Conservation (phyloP, 805 yeast species). For the Isabelozyma rhagii region DNA sequence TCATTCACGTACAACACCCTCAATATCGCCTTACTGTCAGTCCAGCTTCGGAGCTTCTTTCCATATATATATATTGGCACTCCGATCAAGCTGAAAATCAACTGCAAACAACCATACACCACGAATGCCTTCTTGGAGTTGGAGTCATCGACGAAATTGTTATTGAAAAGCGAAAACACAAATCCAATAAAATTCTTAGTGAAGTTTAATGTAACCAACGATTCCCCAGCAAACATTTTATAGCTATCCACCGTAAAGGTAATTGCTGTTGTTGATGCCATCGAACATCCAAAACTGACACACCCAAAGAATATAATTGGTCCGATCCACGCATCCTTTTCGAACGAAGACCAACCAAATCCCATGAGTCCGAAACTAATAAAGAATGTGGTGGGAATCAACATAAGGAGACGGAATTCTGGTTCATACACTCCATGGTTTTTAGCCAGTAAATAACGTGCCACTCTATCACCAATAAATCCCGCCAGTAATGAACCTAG, state of each 20-base stretch:
- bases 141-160: conserved; percentile 34
- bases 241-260: conserved; percentile 59
- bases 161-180: conserved; percentile 54
- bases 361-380: conserved; percentile 56
- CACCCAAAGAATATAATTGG: conserved; percentile 57
- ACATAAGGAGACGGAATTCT: conserved; percentile 55
- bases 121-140: conserved; percentile 49
- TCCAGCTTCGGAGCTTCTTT: conserved; percentile 48
- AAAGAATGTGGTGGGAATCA: conserved; percentile 44
- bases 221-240: conserved; percentile 55
- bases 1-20: conserved; percentile 26
- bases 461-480: conserved; percentile 45
- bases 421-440: conserved; percentile 62
- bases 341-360: conserved; percentile 57
- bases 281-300: conserved; percentile 56
- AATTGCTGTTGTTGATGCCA: conserved; percentile 60
- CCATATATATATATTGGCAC: conserved; percentile 56
- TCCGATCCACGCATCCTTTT: conserved; percentile 50
- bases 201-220: conserved; percentile 54
- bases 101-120: conserved; percentile 51
- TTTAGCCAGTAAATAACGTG: conserved; percentile 38
- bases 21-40: conserved; percentile 46
- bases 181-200: conserved; percentile 55
- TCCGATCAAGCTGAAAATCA: conserved; percentile 45
- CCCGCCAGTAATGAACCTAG: conserved; percentile 57